A percentile compares a stretch with the other conserved stretches of the same genome.
Conservation (phyloP, 1,139 yeast species). For the Martiniozyma asiatica region DNA sequence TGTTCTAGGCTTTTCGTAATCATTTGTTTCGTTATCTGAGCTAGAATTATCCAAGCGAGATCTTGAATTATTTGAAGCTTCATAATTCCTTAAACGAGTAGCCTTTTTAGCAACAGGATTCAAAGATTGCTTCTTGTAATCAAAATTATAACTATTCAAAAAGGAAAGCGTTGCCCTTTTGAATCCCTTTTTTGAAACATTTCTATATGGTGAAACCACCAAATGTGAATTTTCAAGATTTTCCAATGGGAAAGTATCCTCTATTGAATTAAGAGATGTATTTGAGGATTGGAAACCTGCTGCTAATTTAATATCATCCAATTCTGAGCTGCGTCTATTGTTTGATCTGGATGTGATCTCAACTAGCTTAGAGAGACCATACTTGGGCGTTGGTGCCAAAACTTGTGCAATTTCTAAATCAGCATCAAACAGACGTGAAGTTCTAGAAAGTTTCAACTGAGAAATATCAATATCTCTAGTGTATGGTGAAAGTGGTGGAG, state of each 20-base stretch:
- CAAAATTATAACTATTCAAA: conserved; percentile 35
- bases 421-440: conserved; percentile 13
- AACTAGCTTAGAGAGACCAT: too few relatives aligned
- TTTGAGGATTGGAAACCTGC: too few relatives aligned
- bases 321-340: too few relatives aligned
- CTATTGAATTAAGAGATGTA: too few relatives aligned
- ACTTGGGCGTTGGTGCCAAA: background rate
- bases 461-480: conserved; percentile 24
- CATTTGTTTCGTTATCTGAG: conserved; percentile 26
- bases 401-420: conserved; percentile 8
- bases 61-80: too few relatives aligned
- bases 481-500: conserved; percentile 60
- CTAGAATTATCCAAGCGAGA: too few relatives aligned
- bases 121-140: conserved; percentile 24
- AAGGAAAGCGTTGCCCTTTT: conserved; percentile 39
- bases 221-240: conserved; percentile 31
- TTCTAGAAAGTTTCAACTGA: conserved; percentile 17
- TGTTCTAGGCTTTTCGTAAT: conserved; percentile 42
- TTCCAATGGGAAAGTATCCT: conserved; percentile 34
- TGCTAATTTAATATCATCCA: too few relatives aligned
- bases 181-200: conserved; percentile 28
- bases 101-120: conserved; percentile 11
- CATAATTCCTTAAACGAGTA: conserved; percentile 23
- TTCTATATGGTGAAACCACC: conserved; percentile 40
- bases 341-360: too few relatives aligned